Percentiles rank a stretch among this genome's conserved stretches.
phyloP scores from a whole-genome alignment of 1,284 basidiomycete genomes.

The Microbotryum violaceum region DNA sequence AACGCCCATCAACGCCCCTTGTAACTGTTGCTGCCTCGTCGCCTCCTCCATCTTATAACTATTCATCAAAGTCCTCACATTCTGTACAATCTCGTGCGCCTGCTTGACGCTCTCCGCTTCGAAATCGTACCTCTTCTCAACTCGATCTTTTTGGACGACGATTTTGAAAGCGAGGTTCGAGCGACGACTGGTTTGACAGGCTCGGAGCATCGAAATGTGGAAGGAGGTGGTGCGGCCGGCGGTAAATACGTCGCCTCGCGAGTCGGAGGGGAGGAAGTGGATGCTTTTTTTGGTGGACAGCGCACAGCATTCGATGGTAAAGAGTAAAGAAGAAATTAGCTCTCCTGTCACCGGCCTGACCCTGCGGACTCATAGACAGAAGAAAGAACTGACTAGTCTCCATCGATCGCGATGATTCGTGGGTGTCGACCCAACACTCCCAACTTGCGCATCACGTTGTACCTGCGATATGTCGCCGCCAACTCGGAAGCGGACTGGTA shows the following conservation, averaged over 20 bases:
- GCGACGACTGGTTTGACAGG: conserved; percentile 75
- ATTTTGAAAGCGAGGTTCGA: conserved; percentile 77
- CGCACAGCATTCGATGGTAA: neutral
- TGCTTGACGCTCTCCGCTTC: conserved; percentile 77
- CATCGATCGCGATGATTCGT: conserved; percentile 85
- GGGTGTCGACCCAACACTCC: conserved; percentile 68
- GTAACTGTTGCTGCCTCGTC: neutral
- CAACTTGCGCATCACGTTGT: conserved; percentile 86
- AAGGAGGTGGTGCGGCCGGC: conserved; percentile 64
- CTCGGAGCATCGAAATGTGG: conserved; percentile 78
- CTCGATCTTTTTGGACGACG: conserved; percentile 56
- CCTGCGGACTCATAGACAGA: neutral
- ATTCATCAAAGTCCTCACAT: conserved; percentile 24
- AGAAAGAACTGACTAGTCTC: conserved; percentile 64
- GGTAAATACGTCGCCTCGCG: conserved; percentile 47
- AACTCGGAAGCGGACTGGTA: conserved; percentile 45
- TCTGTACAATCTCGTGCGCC: conserved; percentile 42
- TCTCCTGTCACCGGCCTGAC: too few species aligned
- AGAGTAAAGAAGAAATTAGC: neutral
- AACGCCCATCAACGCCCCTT: neutral
- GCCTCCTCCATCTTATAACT: conserved; percentile 13
- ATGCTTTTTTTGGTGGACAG: conserved; percentile 46
- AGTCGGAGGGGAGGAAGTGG: conserved; percentile 68
- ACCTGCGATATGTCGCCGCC: conserved; percentile 62
- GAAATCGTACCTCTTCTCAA: conserved; percentile 86